phyloP scores from a whole-genome alignment of 495 filamentous ascomycete genomes.

The Ascobolus immersus region DNA sequence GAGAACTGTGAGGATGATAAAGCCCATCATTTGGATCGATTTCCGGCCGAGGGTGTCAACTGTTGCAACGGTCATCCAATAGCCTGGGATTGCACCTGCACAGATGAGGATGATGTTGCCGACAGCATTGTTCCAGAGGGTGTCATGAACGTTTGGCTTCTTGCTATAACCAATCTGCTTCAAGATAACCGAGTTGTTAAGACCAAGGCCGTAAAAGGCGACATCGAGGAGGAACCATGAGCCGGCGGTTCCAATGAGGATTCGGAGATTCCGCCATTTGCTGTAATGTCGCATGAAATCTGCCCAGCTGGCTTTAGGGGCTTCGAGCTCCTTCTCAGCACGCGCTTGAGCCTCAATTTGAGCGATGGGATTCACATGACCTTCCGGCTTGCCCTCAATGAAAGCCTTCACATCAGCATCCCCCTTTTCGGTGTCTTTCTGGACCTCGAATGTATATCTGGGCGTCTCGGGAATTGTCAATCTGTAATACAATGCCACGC shows the following conservation, averaged over 20 bases:
- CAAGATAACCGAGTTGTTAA: conserved; percentile 51
- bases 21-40: conserved; percentile 54
- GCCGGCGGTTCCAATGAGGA: conserved; percentile 52
- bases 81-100: conserved; percentile 54
- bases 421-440: conserved; percentile 43
- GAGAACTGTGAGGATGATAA: conserved; percentile 45
- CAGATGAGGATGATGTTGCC: conserved; percentile 57
- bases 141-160: conserved; percentile 35
- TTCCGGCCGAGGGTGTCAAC: conserved; percentile 56
- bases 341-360: conserved; percentile 20
- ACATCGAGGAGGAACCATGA: conserved; percentile 52
- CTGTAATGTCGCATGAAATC: conserved; percentile 40
- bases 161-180: conserved; percentile 36
- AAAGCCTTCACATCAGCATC: conserved; percentile 41
- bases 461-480: conserved; percentile 61
- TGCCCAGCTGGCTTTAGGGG: conserved; percentile 37
- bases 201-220: conserved; percentile 58
- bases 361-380: conserved; percentile 29
- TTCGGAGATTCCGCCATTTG: conserved; percentile 46
- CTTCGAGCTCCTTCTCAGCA: conserved; percentile 22
- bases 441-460: conserved; percentile 63
- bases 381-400: conserved; percentile 29
- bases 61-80: conserved; percentile 46
- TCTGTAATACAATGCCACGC: conserved; percentile 56
- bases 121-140: conserved; percentile 41